A percentile compares a stretch with the other conserved stretches of the same genome.
phyloP scores from a whole-genome alignment of 768 basidiomycete species.

The Saitozyma sp. region DNA sequence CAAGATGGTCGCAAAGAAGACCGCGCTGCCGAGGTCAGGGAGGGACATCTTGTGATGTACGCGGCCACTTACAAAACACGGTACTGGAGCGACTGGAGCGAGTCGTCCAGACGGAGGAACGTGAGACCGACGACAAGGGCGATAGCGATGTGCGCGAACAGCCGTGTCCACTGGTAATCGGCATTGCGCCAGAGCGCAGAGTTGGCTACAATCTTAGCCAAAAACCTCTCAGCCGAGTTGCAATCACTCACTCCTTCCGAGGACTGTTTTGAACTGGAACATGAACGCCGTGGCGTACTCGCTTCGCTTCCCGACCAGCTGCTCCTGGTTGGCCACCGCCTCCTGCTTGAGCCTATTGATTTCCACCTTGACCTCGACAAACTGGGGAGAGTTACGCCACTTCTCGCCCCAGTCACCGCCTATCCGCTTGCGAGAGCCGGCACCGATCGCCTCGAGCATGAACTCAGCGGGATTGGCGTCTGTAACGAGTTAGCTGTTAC shows the following conservation, averaged over 20 bases:
- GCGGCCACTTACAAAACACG: slow-evolving; percentile 54
- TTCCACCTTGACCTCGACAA: slow-evolving; percentile 53
- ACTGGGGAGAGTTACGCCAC: slow-evolving; percentile 74
- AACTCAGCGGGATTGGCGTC: slow-evolving; percentile 76
- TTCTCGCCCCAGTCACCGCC: slow-evolving; percentile 82
- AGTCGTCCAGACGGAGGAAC: slow-evolving; percentile 65
- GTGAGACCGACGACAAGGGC: slow-evolving; percentile 64
- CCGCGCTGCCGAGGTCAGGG: too few relatives aligned
- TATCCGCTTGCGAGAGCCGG: slow-evolving; percentile 62
- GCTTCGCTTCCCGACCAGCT: slow-evolving; percentile 24
- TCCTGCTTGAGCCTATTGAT: slow-evolving; percentile 56
- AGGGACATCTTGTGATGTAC: too few relatives aligned
- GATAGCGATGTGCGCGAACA: slow-evolving; percentile 68
- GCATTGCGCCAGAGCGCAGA: slow-evolving; percentile 77
- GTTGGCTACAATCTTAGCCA: background rate
- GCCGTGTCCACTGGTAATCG: slow-evolving; percentile 80
- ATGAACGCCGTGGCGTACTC: slow-evolving; percentile 65
- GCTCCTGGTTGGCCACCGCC: slow-evolving; percentile 32
- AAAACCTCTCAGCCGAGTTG: background rate
- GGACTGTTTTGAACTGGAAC: slow-evolving; percentile 71
- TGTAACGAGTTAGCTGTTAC: too few relatives aligned
- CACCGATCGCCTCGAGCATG: slow-evolving; percentile 59
- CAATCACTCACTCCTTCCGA: slow-evolving; percentile 57
- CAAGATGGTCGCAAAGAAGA: slow-evolving; percentile 55
- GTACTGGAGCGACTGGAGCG: slow-evolving; percentile 66